Evolutionary conservation across 148 eudicot genomes (phyloP).

Genomic region (Camellia granthamiana): DNA sequence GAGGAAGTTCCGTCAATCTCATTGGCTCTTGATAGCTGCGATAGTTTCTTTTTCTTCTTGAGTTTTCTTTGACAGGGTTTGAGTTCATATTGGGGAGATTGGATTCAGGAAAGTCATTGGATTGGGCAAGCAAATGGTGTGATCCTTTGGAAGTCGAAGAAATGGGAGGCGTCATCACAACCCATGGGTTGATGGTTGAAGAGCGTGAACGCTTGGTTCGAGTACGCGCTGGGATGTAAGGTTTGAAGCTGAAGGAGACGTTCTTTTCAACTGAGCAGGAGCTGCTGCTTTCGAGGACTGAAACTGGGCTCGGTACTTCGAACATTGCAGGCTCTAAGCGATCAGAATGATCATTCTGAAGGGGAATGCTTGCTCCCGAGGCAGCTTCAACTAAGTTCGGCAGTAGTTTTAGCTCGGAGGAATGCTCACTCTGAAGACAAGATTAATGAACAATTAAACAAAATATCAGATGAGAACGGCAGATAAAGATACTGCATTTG

Average conservation of each 20-base stretch:
- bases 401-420: constrained; percentile 12
- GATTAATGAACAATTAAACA: not conserved
- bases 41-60: constrained; percentile 23
- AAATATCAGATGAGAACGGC: constrained; percentile 12
- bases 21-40: constrained; percentile 11
- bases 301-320: constrained; percentile 37
- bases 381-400: not conserved
- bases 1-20: not conserved
- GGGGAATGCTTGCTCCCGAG: not conserved
- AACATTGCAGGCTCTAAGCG: constrained; percentile 7
- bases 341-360: not conserved
- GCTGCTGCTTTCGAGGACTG: constrained; percentile 32
- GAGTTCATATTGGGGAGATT: not conserved
- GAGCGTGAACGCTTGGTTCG: constrained; percentile 31
- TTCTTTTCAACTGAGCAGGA: not conserved
- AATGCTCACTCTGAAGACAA: constrained; percentile 17
- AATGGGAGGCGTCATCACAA: not conserved
- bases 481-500: not conserved
- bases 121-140: not conserved
- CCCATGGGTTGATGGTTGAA: constrained; percentile 17
- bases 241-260: constrained; percentile 21
- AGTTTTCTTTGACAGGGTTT: constrained; percentile 5
- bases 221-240: constrained; percentile 19
- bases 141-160: constrained; percentile 9
- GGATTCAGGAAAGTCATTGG: not conserved